Evolutionary conservation across 1,139 yeast genomes (phyloP).

Genomic region (Barnettozyma hawaiiensis): DNA sequence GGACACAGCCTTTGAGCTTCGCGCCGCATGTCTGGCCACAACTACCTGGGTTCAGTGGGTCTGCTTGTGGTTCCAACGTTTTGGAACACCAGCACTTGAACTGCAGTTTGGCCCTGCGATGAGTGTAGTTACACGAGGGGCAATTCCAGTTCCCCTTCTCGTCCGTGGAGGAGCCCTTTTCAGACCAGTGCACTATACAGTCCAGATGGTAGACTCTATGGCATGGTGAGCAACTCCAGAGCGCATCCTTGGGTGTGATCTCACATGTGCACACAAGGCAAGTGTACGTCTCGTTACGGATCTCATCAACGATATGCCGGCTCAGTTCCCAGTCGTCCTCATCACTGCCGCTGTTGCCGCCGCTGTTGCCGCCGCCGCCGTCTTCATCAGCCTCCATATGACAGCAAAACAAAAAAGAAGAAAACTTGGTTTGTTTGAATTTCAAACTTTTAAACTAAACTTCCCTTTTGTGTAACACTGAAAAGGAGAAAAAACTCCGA

Average conservation of each 20-base stretch:
- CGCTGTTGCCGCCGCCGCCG: too few species aligned
- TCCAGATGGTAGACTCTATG: conserved; percentile 75
- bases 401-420: too few species aligned
- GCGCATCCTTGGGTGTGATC: conserved; percentile 55
- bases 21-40: conserved; percentile 81
- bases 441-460: too few species aligned
- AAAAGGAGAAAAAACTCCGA: too few species aligned
- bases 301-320: conserved; percentile 40
- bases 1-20: conserved; percentile 56
- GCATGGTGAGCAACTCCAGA: conserved; percentile 74
- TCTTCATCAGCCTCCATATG: too few species aligned
- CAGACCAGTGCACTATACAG: conserved; percentile 81
- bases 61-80: conserved; percentile 56
- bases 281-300: conserved; percentile 61
- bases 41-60: conserved; percentile 68
- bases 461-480: too few species aligned
- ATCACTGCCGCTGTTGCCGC: not conserved
- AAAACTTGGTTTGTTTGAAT: too few species aligned
- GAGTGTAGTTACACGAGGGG: conserved; percentile 66
- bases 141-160: conserved; percentile 67
- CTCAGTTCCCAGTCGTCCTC: conserved; percentile 24
- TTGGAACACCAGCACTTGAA: conserved; percentile 93
- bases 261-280: conserved; percentile 86
- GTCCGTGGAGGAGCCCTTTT: conserved; percentile 62
- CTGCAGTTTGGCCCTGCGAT: conserved; percentile 26